Base-by-base conservation (phyloP, 768 basidiomycete genomes). In the Phylloporus scabripes region DNA sequence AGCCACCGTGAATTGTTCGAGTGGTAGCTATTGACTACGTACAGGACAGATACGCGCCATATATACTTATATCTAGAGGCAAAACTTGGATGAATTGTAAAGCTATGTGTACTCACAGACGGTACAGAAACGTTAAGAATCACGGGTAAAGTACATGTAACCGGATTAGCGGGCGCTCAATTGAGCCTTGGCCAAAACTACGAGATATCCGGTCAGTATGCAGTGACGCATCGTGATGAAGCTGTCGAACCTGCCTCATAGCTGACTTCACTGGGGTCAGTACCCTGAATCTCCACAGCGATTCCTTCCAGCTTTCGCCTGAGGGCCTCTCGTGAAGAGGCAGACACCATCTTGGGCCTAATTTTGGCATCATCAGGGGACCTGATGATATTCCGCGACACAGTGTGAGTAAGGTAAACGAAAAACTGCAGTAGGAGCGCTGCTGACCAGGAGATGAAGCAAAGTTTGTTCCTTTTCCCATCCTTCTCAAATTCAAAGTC, bases 281-380 rank as follows among this genome's bases (percentile, higher is more conserved):
- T 93, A 48, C 79, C 94, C 70, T 97, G 94, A 53, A 98, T 78
- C 70, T 97, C 93, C 42, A 79, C 54, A 1, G 79, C 73, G 61
- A 96, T 78, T 38, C 94, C 95, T n/a, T 79, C 80, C 18, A 98
- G 79, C 26, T 75, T 61, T 50, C 78, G 79, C 62, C 81, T 80
- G 48, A 99, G 70, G 5, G 85, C 86, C 12, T 92, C 88, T 65
- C 83, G 87, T 45, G 95, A 97, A 20, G 91, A 83, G n/a, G 95
- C 87, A 69, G 79, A 87, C 59, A 96, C 63, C 94, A 98, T 97
- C 85, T 94, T 97, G 64, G 78, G 70, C 73, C 83, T 93, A 68
- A 95, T 75, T 74, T 81, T 87, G 38, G 92, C 83, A 18, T 64
- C 67, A 60, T 96, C 93, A 52, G 96, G 94, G 15, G 83, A 77